These are phyloP conservation scores for Psilocybe cyanescens DNA, from an alignment of 768 basidiomycete species.

Conservation along the genomic window DNA sequence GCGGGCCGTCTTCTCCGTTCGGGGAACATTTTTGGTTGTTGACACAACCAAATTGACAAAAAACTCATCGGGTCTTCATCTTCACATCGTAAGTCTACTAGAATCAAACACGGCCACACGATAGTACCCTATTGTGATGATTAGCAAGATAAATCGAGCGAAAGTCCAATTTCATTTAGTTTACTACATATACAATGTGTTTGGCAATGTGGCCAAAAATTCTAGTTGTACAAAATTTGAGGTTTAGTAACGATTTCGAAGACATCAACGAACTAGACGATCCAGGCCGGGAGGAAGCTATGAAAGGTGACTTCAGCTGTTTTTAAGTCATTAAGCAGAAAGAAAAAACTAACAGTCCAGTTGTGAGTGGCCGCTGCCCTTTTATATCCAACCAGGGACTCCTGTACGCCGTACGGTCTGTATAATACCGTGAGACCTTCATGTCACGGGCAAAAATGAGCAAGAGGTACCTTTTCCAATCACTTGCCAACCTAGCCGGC, in stretches of 20 bases:
- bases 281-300: slow-evolving; percentile 40
- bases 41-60: no score
- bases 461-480: slow-evolving; percentile 49
- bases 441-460: slow-evolving; percentile 3
- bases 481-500: slow-evolving; percentile 57
- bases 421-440: neutral
- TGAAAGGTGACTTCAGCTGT: slow-evolving; percentile 1
- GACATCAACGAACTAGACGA: slow-evolving; percentile 33
- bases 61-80: no score
- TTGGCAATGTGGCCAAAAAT: neutral
- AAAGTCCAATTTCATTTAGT: neutral
- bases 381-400: slow-evolving; percentile 66
- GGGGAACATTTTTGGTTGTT: neutral
- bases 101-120: no score
- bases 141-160: neutral
- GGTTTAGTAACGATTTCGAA: neutral
- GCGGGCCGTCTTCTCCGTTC: neutral
- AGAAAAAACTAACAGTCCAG: slow-evolving; percentile 52
- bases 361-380: slow-evolving; percentile 67
- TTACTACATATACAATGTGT: neutral
- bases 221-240: neutral
- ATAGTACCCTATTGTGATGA: no score
- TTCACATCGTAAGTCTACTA: no score
- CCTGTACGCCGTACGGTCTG: slow-evolving; percentile 53
- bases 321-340: neutral